Evolutionary conservation across 1,139 yeast genomes (phyloP).

Genomic region (Tardiomyces digboiensis): DNA sequence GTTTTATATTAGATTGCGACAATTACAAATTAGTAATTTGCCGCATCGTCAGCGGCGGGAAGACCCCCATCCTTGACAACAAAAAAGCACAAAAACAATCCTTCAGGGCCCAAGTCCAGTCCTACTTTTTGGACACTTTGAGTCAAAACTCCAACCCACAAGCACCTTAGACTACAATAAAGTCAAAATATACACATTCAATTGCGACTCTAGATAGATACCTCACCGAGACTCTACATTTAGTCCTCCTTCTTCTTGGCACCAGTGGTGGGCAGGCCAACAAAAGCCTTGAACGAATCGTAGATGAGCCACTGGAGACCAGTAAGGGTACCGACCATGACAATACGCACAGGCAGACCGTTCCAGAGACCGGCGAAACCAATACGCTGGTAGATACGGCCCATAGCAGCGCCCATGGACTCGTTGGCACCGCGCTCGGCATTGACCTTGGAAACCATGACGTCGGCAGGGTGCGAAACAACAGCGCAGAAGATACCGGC

Average conservation of each 20-base stretch:
- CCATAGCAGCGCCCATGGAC: constrained; percentile 43
- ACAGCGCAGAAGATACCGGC: constrained; percentile 82
- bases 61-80: too few relatives aligned
- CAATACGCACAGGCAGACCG: constrained; percentile 70
- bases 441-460: constrained; percentile 72
- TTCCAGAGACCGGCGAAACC: constrained; percentile 77
- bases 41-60: too few relatives aligned
- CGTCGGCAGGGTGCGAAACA: constrained; percentile 83
- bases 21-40: too few relatives aligned
- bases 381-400: constrained; percentile 52
- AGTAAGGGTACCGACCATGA: constrained; percentile 81
- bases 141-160: too few relatives aligned
- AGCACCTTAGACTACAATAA: too few relatives aligned
- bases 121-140: too few relatives aligned
- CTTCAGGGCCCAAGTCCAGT: too few relatives aligned
- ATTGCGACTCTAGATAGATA: background rate
- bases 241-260: constrained; percentile 1
- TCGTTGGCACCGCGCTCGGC: constrained; percentile 50
- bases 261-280: constrained; percentile 77
- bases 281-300: constrained; percentile 68
- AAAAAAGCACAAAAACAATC: too few relatives aligned
- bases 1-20: background rate
- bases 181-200: background rate
- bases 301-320: constrained; percentile 83
- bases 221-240: background rate